These are phyloP conservation scores for barley (Hordeum vulgare) DNA, from an alignment of 176 grass and related monocot genomes.

Conservation along the genomic window DNA sequence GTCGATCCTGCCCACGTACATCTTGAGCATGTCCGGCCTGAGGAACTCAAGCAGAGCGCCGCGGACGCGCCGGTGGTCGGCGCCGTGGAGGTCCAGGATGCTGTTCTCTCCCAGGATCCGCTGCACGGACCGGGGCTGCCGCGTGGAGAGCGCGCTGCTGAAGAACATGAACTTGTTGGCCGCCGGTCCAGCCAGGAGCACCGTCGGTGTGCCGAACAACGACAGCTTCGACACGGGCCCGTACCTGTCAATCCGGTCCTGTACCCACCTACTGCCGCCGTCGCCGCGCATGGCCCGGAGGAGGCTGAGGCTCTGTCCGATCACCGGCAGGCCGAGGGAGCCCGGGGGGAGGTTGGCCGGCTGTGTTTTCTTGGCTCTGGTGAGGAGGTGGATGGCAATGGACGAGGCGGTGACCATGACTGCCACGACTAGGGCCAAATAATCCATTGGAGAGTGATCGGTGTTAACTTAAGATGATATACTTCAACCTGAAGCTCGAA, in stretches of 20 bases:
- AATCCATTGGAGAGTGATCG: constrained; percentile 13
- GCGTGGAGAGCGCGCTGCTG: constrained; percentile 6
- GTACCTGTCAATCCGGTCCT: constrained; percentile 14
- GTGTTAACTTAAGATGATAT: too few species aligned
- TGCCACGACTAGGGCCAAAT: constrained; percentile 1
- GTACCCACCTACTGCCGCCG: background rate
- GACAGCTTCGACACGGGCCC: constrained; percentile 58
- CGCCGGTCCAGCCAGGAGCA: constrained; percentile 19
- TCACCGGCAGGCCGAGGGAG: constrained; percentile 37
- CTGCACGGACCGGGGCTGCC: constrained; percentile 29
- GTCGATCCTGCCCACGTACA: constrained; percentile 44
- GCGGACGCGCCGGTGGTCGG: constrained; percentile 38
- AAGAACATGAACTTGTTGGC: constrained; percentile 49
- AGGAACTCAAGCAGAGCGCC: constrained; percentile 43
- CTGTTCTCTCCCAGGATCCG: constrained; percentile 21
- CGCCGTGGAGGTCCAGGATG: constrained; percentile 32
- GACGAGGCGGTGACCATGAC: background rate
- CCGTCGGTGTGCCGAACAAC: constrained; percentile 35
- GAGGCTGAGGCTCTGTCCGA: constrained; percentile 43
- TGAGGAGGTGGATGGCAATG: background rate
- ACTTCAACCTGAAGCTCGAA: background rate
- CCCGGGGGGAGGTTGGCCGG: constrained; percentile 29
- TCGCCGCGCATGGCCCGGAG: constrained; percentile 53
- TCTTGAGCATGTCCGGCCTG: constrained; percentile 38
- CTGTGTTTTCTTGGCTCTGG: background rate